phyloP scores from a whole-genome alignment of 1,284 basidiomycete genomes.

The Tranzscheliella williamsii region DNA sequence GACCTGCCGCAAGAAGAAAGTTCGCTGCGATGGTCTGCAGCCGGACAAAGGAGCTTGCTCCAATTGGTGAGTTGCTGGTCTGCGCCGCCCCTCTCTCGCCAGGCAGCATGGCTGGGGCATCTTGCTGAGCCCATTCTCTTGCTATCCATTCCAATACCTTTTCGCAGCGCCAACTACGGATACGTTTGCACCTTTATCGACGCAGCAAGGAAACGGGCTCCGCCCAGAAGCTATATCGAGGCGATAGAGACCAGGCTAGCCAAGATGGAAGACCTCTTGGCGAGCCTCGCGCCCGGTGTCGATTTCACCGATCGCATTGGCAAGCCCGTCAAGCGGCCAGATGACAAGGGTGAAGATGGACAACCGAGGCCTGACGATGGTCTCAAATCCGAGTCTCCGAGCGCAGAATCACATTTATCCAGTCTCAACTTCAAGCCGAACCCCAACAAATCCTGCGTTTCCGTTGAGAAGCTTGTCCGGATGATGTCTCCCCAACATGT shows the following conservation, averaged over 20 bases:
- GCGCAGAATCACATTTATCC: background rate
- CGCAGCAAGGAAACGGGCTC: slow-evolving; percentile 29
- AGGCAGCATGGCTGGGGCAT: background rate
- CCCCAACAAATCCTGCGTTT: background rate
- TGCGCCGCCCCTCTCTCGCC: background rate
- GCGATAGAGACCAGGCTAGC: slow-evolving; percentile 53
- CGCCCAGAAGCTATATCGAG: slow-evolving; percentile 46
- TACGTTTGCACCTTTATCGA: slow-evolving; percentile 55
- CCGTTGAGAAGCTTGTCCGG: slow-evolving; percentile 1
- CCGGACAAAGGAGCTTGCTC: slow-evolving; percentile 44
- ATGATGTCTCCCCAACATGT: slow-evolving; percentile 25
- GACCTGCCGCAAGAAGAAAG: slow-evolving; percentile 55
- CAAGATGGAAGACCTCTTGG: slow-evolving; percentile 46
- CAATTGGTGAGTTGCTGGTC: too few relatives aligned
- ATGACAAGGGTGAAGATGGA: slow-evolving; percentile 38
- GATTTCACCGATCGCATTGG: slow-evolving; percentile 52
- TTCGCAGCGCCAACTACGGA: slow-evolving; percentile 48
- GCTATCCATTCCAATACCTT: background rate
- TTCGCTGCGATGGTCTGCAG: slow-evolving; percentile 51
- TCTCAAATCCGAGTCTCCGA: background rate
- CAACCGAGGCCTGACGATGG: background rate
- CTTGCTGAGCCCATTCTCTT: background rate
- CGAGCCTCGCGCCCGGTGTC: slow-evolving; percentile 43
- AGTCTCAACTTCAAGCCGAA: background rate
- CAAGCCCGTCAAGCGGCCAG: slow-evolving; percentile 42